Evolutionary conservation across 352 stramenopile genomes (phyloP).

Genomic region (Phytophthora aleatoria): DNA sequence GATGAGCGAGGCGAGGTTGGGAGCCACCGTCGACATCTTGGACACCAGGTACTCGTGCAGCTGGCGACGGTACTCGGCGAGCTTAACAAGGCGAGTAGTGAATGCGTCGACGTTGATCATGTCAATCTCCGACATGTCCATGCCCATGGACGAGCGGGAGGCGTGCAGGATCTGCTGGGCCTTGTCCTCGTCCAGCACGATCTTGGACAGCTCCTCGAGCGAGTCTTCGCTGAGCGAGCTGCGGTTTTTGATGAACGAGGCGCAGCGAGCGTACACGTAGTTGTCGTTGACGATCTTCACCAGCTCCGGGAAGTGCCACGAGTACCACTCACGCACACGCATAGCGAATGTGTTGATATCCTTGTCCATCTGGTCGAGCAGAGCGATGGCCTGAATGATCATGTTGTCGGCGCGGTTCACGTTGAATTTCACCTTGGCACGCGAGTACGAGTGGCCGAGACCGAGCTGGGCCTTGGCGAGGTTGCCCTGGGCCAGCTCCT

Average conservation of each 20-base stretch:
- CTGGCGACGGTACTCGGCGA: constrained; percentile 98
- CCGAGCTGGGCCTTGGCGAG: constrained; percentile 98
- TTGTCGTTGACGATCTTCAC: constrained; percentile 99
- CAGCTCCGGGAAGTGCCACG: constrained; percentile 99
- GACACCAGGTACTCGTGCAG: constrained; percentile 94
- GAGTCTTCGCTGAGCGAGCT: constrained; percentile 81
- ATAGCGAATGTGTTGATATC: constrained; percentile 99
- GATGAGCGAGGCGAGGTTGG: constrained; percentile 98
- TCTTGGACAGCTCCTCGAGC: constrained; percentile 86
- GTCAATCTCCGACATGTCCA: constrained; percentile 99
- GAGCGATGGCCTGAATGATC: constrained; percentile 99
- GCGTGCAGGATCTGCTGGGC: constrained; percentile 95
- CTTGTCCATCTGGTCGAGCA: constrained; percentile 99
- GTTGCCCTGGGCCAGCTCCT: constrained; percentile 96
- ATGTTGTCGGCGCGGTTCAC: constrained; percentile 99
- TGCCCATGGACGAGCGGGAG: constrained; percentile 97
- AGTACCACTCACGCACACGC: constrained; percentile 99
- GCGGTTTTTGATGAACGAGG: constrained; percentile 97
- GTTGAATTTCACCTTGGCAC: constrained; percentile 99
- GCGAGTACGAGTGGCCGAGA: constrained; percentile 99
- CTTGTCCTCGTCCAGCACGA: constrained; percentile 98
- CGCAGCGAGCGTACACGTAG: constrained; percentile 98
- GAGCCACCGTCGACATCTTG: constrained; percentile 99
- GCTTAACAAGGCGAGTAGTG: constrained; percentile 97
- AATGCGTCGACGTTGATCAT: constrained; percentile 99